A percentile compares a stretch with the other conserved stretches of the same genome.
Conservation (phyloP, 1,284 basidiomycete genomes). For the Mycosarcoma maydis region DNA sequence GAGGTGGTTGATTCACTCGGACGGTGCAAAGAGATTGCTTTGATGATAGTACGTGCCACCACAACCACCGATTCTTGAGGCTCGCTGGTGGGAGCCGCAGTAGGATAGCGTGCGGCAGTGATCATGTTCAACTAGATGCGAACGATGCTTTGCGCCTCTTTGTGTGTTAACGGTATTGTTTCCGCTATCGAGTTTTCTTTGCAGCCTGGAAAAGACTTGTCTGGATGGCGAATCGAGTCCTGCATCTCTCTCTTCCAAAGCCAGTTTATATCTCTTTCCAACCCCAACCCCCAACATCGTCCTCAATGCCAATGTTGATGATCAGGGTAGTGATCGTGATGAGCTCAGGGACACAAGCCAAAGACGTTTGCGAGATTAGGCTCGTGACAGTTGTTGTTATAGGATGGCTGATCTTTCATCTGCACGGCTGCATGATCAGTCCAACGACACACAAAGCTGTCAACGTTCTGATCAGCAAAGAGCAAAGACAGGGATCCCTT, state of each 20-base stretch:
- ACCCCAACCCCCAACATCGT: neutral
- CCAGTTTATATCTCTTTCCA: conserved; percentile 8
- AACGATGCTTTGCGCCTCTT: too few relatives aligned
- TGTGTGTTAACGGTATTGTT: too few relatives aligned
- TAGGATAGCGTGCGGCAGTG: conserved; percentile 12
- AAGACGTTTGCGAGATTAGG: neutral
- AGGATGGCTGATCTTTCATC: too few relatives aligned
- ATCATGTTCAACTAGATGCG: too few relatives aligned
- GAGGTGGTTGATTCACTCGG: conserved; percentile 1
- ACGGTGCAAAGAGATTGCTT: conserved; percentile 1
- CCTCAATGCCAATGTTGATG: neutral
- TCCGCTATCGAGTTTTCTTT: too few relatives aligned
- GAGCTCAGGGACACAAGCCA: conserved; percentile 5
- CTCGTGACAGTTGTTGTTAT: neutral
- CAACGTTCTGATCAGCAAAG: neutral
- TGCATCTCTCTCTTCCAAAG: too few relatives aligned
- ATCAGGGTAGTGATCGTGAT: conserved; percentile 8
- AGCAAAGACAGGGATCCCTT: conserved; percentile 10
- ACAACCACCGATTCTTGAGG: conserved; percentile 9
- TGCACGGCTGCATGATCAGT: conserved; percentile 16
- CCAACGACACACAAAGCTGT: conserved; percentile 3
- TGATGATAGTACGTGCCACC: conserved; percentile 10
- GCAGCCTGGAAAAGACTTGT: too few relatives aligned
- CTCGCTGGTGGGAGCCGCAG: neutral
- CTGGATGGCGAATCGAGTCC: too few relatives aligned